These are phyloP conservation scores for Apiospora pterosperma DNA, from an alignment of 2,329 filamentous ascomycete genomes.

Conservation along the genomic window DNA sequence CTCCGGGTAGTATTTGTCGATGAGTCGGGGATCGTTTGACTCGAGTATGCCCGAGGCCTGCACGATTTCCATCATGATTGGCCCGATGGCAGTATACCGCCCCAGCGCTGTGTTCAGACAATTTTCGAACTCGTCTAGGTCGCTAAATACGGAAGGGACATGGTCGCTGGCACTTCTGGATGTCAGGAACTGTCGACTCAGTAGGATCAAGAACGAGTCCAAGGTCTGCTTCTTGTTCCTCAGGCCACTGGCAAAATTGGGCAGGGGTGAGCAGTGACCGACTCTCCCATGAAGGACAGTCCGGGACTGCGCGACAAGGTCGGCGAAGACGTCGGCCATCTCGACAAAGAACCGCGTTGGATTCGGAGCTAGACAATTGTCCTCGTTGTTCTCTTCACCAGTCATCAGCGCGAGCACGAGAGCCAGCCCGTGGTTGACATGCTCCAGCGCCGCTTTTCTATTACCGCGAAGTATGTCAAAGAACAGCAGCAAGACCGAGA, in stretches of 20 bases:
- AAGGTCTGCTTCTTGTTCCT: conserved; percentile 17
- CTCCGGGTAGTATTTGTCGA: conserved; percentile 12
- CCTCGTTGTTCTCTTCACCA: conserved; percentile 13
- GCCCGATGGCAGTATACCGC: conserved; percentile 12
- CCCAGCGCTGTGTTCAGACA: conserved; percentile 15
- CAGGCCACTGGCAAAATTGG: conserved; percentile 18
- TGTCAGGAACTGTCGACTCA: conserved; percentile 16
- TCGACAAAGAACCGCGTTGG: conserved; percentile 20
- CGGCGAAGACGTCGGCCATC: conserved; percentile 20
- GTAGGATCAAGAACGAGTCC: conserved; percentile 22
- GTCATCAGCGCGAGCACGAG: conserved; percentile 29
- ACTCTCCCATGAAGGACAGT: conserved; percentile 19
- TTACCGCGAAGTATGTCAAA: conserved; percentile 30
- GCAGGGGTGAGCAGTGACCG: conserved; percentile 17
- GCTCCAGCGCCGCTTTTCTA: conserved; percentile 27
- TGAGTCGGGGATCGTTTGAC: conserved; percentile 8
- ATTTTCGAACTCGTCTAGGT: conserved; percentile 21
- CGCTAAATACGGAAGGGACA: conserved; percentile 17
- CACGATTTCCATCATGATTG: conserved; percentile 18
- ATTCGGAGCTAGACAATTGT: conserved; percentile 17
- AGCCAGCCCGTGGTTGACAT: conserved; percentile 32
- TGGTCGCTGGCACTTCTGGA: conserved; percentile 6
- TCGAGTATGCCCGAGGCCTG: conserved; percentile 8
- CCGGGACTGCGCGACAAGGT: conserved; percentile 19
- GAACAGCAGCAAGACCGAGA: conserved; percentile 27